Evolutionary conservation across 192 early-diverging fungal species (phyloP).

Genomic region (Coemansia sp.): DNA sequence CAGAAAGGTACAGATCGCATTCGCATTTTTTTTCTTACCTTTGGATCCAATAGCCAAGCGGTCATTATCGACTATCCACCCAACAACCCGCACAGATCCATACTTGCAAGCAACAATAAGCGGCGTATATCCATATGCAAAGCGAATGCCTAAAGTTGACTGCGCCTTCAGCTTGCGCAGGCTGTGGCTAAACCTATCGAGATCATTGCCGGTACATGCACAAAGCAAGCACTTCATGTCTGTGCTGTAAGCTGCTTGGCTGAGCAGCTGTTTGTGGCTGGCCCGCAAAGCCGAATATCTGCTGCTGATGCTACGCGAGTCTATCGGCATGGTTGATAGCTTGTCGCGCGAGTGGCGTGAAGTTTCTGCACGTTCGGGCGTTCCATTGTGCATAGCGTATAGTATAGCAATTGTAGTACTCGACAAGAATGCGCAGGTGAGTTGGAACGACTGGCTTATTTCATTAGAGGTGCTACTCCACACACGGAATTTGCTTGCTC

Average conservation of each 20-base stretch:
- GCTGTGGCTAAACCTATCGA: slow-evolving; percentile 7
- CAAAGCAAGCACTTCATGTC: slow-evolving; percentile 1
- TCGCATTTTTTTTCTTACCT: slow-evolving; percentile 16
- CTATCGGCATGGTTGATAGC: no score
- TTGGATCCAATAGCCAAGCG: slow-evolving; percentile 17
- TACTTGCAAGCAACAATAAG: slow-evolving; percentile 41
- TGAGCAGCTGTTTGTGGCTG: not conserved
- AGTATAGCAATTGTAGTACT: no score
- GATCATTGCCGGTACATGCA: slow-evolving; percentile 20
- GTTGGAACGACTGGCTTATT: no score
- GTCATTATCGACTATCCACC: slow-evolving; percentile 35
- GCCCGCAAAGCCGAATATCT: not conserved
- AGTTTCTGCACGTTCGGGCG: slow-evolving; percentile 8
- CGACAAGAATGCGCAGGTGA: no score
- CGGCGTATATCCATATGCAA: slow-evolving; percentile 18
- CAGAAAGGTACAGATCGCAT: no score
- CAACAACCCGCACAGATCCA: slow-evolving; percentile 20
- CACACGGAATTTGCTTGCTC: no score
- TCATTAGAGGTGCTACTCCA: no score
- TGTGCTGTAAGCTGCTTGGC: not conserved
- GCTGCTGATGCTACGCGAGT: not conserved
- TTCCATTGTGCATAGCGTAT: slow-evolving; percentile 11
- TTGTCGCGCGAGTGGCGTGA: slow-evolving; percentile 10
- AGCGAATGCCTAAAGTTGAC: slow-evolving; percentile 7
- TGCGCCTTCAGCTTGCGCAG: slow-evolving; percentile 3